Evolutionary conservation across 2,329 filamentous ascomycete species (phyloP), one percentile per base, ranked within the genome.

Genomic region (Aspergillus chevalieri): DNA sequence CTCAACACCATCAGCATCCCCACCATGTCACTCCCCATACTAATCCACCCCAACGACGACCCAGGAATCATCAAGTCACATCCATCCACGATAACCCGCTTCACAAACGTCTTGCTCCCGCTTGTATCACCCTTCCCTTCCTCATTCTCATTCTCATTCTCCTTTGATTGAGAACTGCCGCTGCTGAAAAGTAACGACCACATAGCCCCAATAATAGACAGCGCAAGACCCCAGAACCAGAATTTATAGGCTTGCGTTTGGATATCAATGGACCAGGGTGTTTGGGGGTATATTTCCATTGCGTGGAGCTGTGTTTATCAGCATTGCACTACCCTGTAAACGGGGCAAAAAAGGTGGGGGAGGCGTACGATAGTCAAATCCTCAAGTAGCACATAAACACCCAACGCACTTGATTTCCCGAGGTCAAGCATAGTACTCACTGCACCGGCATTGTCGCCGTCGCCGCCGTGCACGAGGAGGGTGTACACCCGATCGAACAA

Each of bases 331-430:
- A 6, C 21, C 17, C 33, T 8, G 21, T n/a, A n/a, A 24, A 47
- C 44, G 26, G 43, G 17, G 7, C 5, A 22, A 17, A 28, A n/a
- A 44, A 48, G 30, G 17, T 17, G 17, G n/a, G 48, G 19, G 57
- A 53, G 38, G 67, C 85, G 77, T 50, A 81, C 71, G 47, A 87
- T 75, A 0, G 82, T 85, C 22, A 76, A 64, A 47, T 79, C 77
- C 68, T 89, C 85, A 48, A 87, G 72, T 33, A 85, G 69, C 47
- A 85, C 77, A 64, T 86, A 88, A 53, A 84, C 70, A 44, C 83
- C 84, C 45, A 84, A 74, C 56, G 81, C 81, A 8, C 77, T 78
- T 64, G 76, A 78, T 47, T 76, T 75, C 19, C 77, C 66, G 4
- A 83, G 69, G 43, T 81, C 78, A 7, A 86, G 71, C 68, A 67